Evolutionary conservation across 108 stramenopile species (phyloP), one percentile per base, ranked within the genome.

Genomic region (Phaeodactylum tricornutum): DNA sequence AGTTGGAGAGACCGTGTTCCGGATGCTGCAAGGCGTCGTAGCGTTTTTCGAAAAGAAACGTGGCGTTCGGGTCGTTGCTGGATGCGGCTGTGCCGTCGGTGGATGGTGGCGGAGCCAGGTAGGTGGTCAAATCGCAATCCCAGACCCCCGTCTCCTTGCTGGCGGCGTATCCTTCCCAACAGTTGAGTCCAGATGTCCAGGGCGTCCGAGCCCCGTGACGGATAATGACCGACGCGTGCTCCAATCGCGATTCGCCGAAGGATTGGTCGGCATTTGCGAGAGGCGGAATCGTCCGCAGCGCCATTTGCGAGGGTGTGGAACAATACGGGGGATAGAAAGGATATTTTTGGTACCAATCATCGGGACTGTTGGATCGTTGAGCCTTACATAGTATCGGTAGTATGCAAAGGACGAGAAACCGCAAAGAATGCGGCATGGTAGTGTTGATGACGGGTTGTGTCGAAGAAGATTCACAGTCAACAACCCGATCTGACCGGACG

Each of bases 151-250:
- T 70, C 4, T 71, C 48, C n/a, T 59, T 38, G n/a, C n/a, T n/a
- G 14, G 66, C 49, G 66, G 66, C 71, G 52, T 69, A 87, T 16
- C 72, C 83, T 20, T 62, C 55, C 79, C 79, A 85, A 45, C 84
- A 85, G 45, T 41, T n/a, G n/a, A n/a, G n/a, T n/a, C n/a, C n/a
- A n/a, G n/a, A n/a, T n/a, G n/a, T n/a, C 49, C 47, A 82, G 2
- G 85, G 85, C 0, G 87, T 82, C 28, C 87, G 45, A 7, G 87
- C 77, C 22, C 87, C 87, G 53, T 88, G 86, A 8, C 86, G 74
- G 43, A 88, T 77, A 31, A 88, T 49, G 15, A 78, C 75, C 1
- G 80, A 82, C n/a, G 75, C 87, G 59, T 88, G 87, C 12, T 69
- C 43, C 0, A 87, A 33, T 53, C 57, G 55, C 1, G 79, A 53